Evolutionary conservation across 106 monocot genomes (phyloP).

Genomic region (Ottelia alismoides): DNA sequence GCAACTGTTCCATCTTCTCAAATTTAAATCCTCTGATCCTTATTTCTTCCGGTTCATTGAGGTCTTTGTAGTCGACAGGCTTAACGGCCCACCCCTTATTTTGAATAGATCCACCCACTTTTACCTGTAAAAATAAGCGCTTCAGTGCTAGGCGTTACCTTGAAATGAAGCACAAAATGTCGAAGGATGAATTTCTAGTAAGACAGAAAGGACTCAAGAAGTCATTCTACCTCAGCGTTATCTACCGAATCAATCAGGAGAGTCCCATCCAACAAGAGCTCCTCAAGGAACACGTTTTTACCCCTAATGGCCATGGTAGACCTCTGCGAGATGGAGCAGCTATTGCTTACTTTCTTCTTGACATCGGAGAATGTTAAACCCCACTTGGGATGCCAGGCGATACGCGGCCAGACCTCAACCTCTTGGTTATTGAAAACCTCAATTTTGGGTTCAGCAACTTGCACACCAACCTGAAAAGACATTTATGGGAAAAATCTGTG

Average conservation of each 20-base stretch:
- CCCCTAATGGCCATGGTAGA: constrained; percentile 69
- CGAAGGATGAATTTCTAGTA: neutral
- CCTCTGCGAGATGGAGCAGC: constrained; percentile 58
- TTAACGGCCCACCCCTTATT: constrained; percentile 75
- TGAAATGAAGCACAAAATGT: neutral
- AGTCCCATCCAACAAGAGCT: constrained; percentile 64
- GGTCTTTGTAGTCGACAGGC: constrained; percentile 63
- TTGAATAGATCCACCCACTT: constrained; percentile 45
- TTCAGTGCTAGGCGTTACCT: neutral
- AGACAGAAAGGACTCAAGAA: neutral
- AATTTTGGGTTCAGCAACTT: constrained; percentile 43
- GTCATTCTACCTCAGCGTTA: constrained; percentile 57
- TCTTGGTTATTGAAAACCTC: constrained; percentile 82
- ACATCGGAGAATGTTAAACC: constrained; percentile 54
- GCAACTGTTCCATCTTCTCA: constrained; percentile 59
- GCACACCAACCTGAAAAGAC: constrained; percentile 52
- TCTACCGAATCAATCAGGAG: constrained; percentile 40
- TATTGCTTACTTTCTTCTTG: constrained; percentile 39
- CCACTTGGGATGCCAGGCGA: constrained; percentile 83
- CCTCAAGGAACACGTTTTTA: constrained; percentile 36
- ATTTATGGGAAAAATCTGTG: neutral
- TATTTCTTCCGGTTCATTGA: constrained; percentile 45
- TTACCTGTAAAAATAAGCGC: constrained; percentile 53
- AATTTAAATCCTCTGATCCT: constrained; percentile 68
- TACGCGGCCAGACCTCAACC: constrained; percentile 91